Conservation (phyloP, 306 rosid species). For the Ziziphus jujuba region DNA sequence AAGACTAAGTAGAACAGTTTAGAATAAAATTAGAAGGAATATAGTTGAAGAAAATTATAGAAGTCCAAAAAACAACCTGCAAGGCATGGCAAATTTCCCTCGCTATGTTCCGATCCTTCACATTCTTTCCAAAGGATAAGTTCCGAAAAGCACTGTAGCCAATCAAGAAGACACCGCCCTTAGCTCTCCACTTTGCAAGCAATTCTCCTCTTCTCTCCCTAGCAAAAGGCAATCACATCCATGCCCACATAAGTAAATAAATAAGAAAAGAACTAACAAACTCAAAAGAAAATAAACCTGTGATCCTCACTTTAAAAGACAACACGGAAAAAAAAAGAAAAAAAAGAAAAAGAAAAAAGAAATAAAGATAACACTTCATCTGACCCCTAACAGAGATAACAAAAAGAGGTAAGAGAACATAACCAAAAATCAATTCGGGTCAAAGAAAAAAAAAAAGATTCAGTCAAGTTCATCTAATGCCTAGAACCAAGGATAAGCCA, state of each 20-base stretch:
- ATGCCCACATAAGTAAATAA: constrained; percentile 18
- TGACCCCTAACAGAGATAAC: background rate
- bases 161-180: constrained; percentile 91
- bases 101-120: constrained; percentile 73
- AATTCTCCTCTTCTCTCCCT: constrained; percentile 82
- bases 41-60: background rate
- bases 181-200: constrained; percentile 86
- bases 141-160: constrained; percentile 88
- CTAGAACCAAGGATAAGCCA: background rate
- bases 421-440: background rate
- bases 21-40: constrained; percentile 1
- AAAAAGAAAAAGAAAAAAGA: too few relatives aligned
- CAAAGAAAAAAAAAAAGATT: background rate
- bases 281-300: background rate
- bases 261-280: background rate
- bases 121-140: constrained; percentile 77
- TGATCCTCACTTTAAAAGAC: background rate
- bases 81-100: constrained; percentile 70
- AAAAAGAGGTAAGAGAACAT: background rate
- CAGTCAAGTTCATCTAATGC: background rate
- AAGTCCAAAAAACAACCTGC: constrained; percentile 52
- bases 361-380: too few relatives aligned
- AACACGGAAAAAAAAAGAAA: too few relatives aligned
- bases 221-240: constrained; percentile 33
- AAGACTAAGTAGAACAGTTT: background rate